Evolutionary conservation across 2,329 filamentous ascomycete genomes (phyloP).

Genomic region (Ophiostoma angusticollis): DNA sequence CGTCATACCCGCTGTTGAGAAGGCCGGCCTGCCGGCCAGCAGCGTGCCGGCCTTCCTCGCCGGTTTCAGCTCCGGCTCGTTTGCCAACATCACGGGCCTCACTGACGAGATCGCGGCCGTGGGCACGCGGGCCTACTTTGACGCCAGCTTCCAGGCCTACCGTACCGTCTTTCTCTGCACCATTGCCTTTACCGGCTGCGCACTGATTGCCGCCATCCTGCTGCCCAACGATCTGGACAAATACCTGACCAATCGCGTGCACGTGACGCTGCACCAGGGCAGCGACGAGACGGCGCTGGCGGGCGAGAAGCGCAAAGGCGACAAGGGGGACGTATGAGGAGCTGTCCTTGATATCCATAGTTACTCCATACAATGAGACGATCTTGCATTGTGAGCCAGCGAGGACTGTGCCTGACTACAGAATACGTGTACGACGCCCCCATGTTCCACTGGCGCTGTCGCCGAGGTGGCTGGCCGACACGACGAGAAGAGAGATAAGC

Average conservation of each 20-base stretch:
- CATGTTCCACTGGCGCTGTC: too few relatives aligned
- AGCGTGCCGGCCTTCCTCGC: slow-evolving; percentile 24
- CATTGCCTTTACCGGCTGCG: slow-evolving; percentile 23
- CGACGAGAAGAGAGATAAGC: slow-evolving; percentile 1
- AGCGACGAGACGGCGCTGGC: slow-evolving; percentile 13
- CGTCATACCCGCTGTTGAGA: slow-evolving; percentile 22
- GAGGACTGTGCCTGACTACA: too few relatives aligned
- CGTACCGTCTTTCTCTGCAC: slow-evolving; percentile 23
- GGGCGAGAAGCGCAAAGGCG: background rate
- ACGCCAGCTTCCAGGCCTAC: slow-evolving; percentile 23
- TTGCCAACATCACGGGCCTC: slow-evolving; percentile 20
- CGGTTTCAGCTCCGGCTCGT: slow-evolving; percentile 19
- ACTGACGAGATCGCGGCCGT: slow-evolving; percentile 19
- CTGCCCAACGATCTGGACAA: slow-evolving; percentile 23
- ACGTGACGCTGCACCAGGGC: slow-evolving; percentile 21
- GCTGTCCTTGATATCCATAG: too few relatives aligned
- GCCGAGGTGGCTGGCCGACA: too few relatives aligned
- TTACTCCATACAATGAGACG: too few relatives aligned
- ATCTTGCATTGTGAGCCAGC: too few relatives aligned
- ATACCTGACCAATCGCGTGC: slow-evolving; percentile 21
- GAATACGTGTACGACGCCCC: too few relatives aligned
- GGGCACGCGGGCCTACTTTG: slow-evolving; percentile 20
- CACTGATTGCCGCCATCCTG: slow-evolving; percentile 20
- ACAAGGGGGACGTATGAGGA: too few relatives aligned
- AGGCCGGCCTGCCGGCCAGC: slow-evolving; percentile 25